These are phyloP conservation scores for Gossypium trilobum DNA, from an alignment of 441 rosid genomes.

Conservation along the genomic window DNA sequence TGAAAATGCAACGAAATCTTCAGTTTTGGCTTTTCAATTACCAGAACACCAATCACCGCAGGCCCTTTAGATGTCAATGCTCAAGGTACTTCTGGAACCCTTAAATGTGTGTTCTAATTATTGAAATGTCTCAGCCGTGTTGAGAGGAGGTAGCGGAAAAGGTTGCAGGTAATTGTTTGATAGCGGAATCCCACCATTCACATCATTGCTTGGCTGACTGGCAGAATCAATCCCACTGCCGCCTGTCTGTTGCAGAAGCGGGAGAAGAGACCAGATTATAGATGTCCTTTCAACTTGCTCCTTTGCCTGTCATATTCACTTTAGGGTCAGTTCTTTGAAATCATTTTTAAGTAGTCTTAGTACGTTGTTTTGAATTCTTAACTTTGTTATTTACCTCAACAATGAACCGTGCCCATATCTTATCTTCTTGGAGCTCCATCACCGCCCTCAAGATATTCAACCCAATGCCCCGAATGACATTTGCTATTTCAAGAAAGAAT, in stretches of 20 bases:
- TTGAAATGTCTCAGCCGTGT: constrained; percentile 28
- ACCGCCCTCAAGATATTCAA: constrained; percentile 70
- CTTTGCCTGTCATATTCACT: constrained; percentile 39
- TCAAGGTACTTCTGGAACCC: constrained; percentile 29
- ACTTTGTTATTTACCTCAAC: constrained; percentile 51
- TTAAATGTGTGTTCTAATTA: constrained; percentile 6
- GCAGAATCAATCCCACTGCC: constrained; percentile 23
- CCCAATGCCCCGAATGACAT: constrained; percentile 63
- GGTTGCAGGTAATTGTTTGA: constrained; percentile 34
- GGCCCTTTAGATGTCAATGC: constrained; percentile 21
- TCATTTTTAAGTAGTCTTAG: not conserved
- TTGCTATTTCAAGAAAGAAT: constrained; percentile 75
- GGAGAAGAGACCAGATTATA: constrained; percentile 74
- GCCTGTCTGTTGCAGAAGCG: constrained; percentile 42
- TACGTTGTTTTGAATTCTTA: not conserved
- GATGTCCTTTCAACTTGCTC: constrained; percentile 55
- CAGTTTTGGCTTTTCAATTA: constrained; percentile 14
- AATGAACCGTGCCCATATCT: constrained; percentile 73
- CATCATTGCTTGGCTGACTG: constrained; percentile 21
- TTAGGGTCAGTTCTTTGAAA: not conserved
- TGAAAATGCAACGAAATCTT: constrained; percentile 12
- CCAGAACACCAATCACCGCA: constrained; percentile 36
- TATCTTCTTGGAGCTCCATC: constrained; percentile 52
- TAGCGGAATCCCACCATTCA: constrained; percentile 22
- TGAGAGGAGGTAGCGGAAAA: constrained; percentile 26